phyloP scores from a whole-genome alignment of 2,329 filamentous ascomycete genomes.

The Sphaerostilbella broomeana region DNA sequence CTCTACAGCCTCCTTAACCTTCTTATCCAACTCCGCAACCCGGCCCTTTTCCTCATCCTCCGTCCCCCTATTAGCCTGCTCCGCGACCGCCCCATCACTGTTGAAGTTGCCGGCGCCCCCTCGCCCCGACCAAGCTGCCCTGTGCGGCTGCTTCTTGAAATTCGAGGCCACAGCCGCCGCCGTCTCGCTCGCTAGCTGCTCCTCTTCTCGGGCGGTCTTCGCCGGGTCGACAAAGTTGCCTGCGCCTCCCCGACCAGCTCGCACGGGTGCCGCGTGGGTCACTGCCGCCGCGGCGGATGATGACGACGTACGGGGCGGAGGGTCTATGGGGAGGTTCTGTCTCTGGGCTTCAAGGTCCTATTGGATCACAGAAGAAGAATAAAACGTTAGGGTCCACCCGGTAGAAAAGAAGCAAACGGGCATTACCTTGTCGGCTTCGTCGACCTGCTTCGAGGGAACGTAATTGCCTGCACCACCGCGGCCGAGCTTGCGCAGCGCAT shows the following conservation, averaged over 20 bases:
- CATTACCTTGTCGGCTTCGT: conserved; percentile 33
- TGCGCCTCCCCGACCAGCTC: conserved; percentile 53
- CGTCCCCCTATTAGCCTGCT: conserved; percentile 20
- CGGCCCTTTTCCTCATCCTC: conserved; percentile 24
- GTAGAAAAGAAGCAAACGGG: background rate
- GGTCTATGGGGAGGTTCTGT: conserved; percentile 18
- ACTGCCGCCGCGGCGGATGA: too few species aligned
- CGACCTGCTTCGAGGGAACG: conserved; percentile 45
- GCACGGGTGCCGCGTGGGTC: too few species aligned
- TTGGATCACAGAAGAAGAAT: background rate
- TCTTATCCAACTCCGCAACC: conserved; percentile 33
- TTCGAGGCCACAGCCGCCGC: conserved; percentile 29
- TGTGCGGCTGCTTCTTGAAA: conserved; percentile 19
- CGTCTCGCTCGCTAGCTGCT: conserved; percentile 28
- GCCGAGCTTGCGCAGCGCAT: conserved; percentile 46
- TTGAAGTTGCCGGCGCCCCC: conserved; percentile 55
- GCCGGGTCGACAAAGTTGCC: conserved; percentile 49
- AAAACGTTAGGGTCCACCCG: background rate
- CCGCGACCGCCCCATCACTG: conserved; percentile 23
- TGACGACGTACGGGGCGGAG: conserved; percentile 19
- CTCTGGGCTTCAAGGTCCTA: conserved; percentile 36
- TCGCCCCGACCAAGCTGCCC: conserved; percentile 33
- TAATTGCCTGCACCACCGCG: conserved; percentile 61
- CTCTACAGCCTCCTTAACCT: conserved; percentile 41
- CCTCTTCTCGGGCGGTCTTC: conserved; percentile 27